A percentile compares a stretch with the other conserved stretches of the same genome.
phyloP scores from a whole-genome alignment of 768 basidiomycete species.

The Collybiopsis confluens region DNA sequence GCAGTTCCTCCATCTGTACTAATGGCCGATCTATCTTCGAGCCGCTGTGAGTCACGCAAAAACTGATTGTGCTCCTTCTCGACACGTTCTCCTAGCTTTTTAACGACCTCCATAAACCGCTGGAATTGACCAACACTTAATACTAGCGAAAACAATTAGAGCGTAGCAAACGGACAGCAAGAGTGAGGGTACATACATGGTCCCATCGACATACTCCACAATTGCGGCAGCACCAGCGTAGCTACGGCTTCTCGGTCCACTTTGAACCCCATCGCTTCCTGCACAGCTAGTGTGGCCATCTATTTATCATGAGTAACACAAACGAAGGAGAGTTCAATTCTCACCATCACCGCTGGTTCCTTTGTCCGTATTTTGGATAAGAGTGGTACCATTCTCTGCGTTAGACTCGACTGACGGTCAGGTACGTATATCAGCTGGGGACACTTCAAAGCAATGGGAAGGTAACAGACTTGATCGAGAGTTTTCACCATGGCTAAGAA shows the following conservation, averaged over 20 bases:
- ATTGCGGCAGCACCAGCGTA: conserved; percentile 81
- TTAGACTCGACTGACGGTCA: conserved; percentile 67
- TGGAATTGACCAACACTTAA: conserved; percentile 85
- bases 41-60: conserved; percentile 85
- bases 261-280: conserved; percentile 95
- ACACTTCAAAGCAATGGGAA: background rate
- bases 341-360: conserved; percentile 91
- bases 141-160: conserved; percentile 35
- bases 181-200: conserved; percentile 53
- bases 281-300: conserved; percentile 87
- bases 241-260: conserved; percentile 92
- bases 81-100: conserved; percentile 76
- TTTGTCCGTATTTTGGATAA: conserved; percentile 94
- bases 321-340: conserved; percentile 9
- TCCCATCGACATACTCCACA: conserved; percentile 98
- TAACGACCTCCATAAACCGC: conserved; percentile 85
- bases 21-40: conserved; percentile 72
- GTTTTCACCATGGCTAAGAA: conserved; percentile 87
- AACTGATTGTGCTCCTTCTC: conserved; percentile 92
- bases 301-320: conserved; percentile 21
- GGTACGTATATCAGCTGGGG: too few relatives aligned
- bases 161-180: background rate
- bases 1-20: conserved; percentile 36
- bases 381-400: conserved; percentile 92
- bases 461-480: conserved; percentile 66